A percentile compares a stretch with the other conserved stretches of the same genome.
Conservation (phyloP, 2,329 filamentous ascomycete genomes). For the Fusarium falciforme region DNA sequence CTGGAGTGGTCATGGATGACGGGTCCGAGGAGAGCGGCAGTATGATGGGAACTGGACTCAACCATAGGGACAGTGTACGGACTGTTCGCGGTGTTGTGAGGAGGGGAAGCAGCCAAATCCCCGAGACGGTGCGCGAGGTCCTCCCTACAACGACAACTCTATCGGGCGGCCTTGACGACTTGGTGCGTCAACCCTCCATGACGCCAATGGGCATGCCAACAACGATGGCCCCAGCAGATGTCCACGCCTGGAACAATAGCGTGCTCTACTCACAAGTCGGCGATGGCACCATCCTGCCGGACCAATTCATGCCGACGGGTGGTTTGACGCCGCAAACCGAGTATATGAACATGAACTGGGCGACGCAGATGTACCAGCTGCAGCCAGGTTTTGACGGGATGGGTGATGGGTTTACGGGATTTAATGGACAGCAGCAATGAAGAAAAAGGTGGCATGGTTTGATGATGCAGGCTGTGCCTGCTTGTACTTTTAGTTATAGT, state of each 20-base stretch:
- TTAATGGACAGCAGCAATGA: constrained; percentile 35
- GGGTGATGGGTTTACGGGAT: constrained; percentile 41
- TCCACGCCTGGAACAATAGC: constrained; percentile 47
- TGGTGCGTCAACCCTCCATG: constrained; percentile 40
- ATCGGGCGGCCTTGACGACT: constrained; percentile 29
- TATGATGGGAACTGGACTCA: constrained; percentile 34
- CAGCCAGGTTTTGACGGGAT: constrained; percentile 36
- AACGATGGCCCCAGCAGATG: constrained; percentile 34
- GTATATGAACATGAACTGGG: constrained; percentile 38
- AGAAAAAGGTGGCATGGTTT: background rate
- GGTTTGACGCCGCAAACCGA: constrained; percentile 43
- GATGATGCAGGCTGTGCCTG: constrained; percentile 23
- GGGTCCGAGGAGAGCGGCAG: constrained; percentile 53
- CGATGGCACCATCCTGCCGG: constrained; percentile 32
- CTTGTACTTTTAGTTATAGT: constrained; percentile 33
- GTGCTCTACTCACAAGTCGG: constrained; percentile 40
- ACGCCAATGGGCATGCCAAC: constrained; percentile 22
- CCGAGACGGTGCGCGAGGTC: constrained; percentile 37
- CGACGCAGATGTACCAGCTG: constrained; percentile 41
- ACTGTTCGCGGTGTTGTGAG: constrained; percentile 40
- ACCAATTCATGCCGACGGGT: constrained; percentile 38
- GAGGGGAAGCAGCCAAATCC: constrained; percentile 41
- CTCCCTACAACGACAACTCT: constrained; percentile 18
- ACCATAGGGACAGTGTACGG: constrained; percentile 47
- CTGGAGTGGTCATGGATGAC: constrained; percentile 54